phyloP scores from a whole-genome alignment of 768 basidiomycete species.

The Trichaptum fuscoviolaceum region DNA sequence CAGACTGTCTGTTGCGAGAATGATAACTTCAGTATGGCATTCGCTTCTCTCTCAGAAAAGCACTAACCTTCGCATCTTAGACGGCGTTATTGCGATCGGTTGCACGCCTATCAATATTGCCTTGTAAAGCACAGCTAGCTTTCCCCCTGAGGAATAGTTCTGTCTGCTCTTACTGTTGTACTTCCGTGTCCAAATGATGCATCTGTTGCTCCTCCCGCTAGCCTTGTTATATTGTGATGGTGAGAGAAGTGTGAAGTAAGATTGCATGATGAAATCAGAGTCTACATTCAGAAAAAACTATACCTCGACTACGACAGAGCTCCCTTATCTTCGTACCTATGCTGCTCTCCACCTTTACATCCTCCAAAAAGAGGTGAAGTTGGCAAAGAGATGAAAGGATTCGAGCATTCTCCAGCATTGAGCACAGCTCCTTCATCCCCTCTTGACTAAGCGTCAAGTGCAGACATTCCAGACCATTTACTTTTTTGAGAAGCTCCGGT shows the following conservation, averaged over 20 bases:
- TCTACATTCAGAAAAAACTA: background rate
- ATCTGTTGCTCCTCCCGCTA: too few species aligned
- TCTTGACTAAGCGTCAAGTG: background rate
- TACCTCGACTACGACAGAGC: background rate
- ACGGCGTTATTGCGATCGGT: slow-evolving; percentile 32
- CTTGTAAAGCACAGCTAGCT: background rate
- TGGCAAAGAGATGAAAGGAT: background rate
- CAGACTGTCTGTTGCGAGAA: slow-evolving; percentile 16
- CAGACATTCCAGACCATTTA: background rate
- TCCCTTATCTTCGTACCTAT: background rate
- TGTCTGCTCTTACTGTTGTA: slow-evolving; percentile 9
- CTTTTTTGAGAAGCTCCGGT: background rate
- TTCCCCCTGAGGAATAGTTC: slow-evolving; percentile 8
- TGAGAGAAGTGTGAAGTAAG: too few species aligned
- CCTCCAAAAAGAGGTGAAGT: background rate
- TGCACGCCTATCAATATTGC: slow-evolving; percentile 32
- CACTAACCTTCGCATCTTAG: background rate
- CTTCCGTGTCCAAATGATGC: too few species aligned
- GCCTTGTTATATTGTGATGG: too few species aligned
- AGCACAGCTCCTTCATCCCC: background rate
- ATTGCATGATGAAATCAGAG: background rate
- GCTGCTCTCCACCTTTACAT: background rate
- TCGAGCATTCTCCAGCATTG: background rate
- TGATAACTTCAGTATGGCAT: slow-evolving; percentile 6
- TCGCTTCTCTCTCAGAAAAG: background rate